Base-by-base conservation (phyloP, 345 rosid species). In the Gossypium raimondii region DNA sequence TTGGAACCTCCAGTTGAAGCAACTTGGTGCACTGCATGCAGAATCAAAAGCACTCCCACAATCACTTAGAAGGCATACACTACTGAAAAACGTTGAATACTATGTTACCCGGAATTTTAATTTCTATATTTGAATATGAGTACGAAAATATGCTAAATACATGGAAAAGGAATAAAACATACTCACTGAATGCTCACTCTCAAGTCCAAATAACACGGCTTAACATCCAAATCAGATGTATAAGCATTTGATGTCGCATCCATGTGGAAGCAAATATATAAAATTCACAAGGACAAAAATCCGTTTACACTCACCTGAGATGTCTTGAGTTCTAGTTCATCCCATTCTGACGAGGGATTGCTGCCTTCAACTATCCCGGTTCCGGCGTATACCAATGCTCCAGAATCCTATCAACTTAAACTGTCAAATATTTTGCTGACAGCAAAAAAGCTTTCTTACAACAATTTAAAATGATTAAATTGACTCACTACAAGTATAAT, bases 341-440 rank as follows among this genome's bases (percentile, higher is more conserved):
- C 89, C 97, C 98, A 94, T 76, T 94, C 98, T 9, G 59, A 85
- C 62, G 89, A 85, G 52, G 97, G 87, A 80, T 84, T 61, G 68
- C 98, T 94, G 77, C 98, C 94, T 83, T 90, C 83, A 44, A 92
- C 94, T 76, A 92, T 92, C 70, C 97, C 93, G 0, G 97, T 88
- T 76, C 97, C 97, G 11, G 97, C 97, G 76, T 90, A 92, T 80
- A 92, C 82, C 84, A 90, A 75, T 78, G 93, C 94, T 34, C 91
- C 94, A 53, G 87, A 84, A 62, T 88, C 94, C 98, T 94, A 52
- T 8, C 11, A 77, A 69, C 67, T 61, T 67, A 41, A 65, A 52
- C 13, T n/a, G 48, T 67, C 61, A 83, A 72, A 44, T 45, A 51
- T 73, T 61, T 76, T 77, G 13, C 70, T 70, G 48, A 5, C 27